Percentiles rank a stretch among this genome's conserved stretches.
These are phyloP conservation scores for Ganoderma lingzhi DNA, from an alignment of 1,284 basidiomycete species.

Conservation along the genomic window DNA sequence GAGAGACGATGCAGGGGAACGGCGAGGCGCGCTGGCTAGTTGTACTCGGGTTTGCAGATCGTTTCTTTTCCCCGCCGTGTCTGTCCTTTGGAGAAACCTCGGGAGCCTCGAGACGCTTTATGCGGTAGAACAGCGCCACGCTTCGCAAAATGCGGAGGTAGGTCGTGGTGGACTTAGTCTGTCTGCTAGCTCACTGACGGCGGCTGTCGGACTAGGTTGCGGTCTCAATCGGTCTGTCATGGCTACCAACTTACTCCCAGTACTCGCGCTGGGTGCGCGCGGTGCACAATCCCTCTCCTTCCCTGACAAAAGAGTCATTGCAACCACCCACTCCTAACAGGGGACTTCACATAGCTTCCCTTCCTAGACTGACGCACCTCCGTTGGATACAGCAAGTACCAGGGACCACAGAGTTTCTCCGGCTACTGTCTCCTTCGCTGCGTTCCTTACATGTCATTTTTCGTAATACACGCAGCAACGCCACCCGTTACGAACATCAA, in stretches of 20 bases:
- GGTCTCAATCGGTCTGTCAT: not conserved
- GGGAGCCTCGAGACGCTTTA: slow-evolving; percentile 1
- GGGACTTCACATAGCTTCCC: not conserved
- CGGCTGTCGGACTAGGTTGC: not conserved
- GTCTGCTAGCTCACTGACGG: not conserved
- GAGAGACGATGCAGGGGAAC: not conserved
- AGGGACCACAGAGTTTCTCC: not conserved
- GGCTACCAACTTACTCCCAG: slow-evolving; percentile 3
- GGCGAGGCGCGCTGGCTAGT: not conserved
- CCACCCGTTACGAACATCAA: not conserved
- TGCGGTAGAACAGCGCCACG: not conserved
- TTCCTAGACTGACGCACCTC: slow-evolving; percentile 1
- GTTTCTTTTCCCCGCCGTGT: slow-evolving; percentile 11
- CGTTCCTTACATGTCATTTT: slow-evolving; percentile 13
- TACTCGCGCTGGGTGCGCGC: slow-evolving; percentile 4
- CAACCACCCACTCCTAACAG: not conserved
- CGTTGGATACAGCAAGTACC: slow-evolving; percentile 16
- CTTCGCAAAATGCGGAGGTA: not conserved
- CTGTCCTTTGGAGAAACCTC: slow-evolving; percentile 10
- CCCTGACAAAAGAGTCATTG: too few relatives aligned
- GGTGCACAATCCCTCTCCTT: not conserved
- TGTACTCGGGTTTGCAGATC: slow-evolving; percentile 15
- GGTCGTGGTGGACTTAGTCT: not conserved
- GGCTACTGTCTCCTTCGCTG: slow-evolving; percentile 4
- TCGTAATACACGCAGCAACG: not conserved